Conservation (phyloP, 345 rosid genomes). For the Excoecaria agallocha region DNA sequence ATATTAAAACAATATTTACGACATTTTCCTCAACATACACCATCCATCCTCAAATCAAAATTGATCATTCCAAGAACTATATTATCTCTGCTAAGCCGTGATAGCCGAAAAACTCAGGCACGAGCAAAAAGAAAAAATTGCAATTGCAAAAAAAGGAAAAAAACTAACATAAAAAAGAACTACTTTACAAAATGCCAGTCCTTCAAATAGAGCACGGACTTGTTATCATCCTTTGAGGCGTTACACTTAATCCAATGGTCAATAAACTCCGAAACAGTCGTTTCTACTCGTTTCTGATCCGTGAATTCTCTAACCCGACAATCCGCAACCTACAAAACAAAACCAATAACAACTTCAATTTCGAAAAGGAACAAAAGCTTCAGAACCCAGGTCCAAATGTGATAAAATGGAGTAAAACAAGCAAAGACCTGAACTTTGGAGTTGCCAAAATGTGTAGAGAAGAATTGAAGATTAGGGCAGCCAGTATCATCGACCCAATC, state of each 20-base stretch:
- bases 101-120: not conserved
- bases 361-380: not conserved
- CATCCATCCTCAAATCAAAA: not conserved
- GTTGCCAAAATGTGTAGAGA: conserved; percentile 62
- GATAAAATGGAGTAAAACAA: not conserved
- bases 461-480: conserved; percentile 57
- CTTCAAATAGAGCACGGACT: conserved; percentile 66
- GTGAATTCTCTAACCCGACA: conserved; percentile 72
- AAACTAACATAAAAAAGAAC: not conserved
- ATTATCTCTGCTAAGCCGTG: not conserved
- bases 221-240: conserved; percentile 22
- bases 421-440: conserved; percentile 75
- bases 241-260: conserved; percentile 42
- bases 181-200: conserved; percentile 97
- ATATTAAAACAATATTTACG: not conserved
- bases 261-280: conserved; percentile 69
- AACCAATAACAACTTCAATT: not conserved
- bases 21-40: not conserved
- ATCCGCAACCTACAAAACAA: conserved; percentile 65
- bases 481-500: conserved; percentile 70
- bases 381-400: not conserved
- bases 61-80: not conserved
- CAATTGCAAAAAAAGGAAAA: not conserved
- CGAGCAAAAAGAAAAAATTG: not conserved
- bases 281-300: conserved; percentile 82